Percentiles rank a stretch among this genome's conserved stretches.
Evolutionary conservation across 345 rosid genomes (phyloP).

Genomic region (Rubroshorea leprosula): DNA sequence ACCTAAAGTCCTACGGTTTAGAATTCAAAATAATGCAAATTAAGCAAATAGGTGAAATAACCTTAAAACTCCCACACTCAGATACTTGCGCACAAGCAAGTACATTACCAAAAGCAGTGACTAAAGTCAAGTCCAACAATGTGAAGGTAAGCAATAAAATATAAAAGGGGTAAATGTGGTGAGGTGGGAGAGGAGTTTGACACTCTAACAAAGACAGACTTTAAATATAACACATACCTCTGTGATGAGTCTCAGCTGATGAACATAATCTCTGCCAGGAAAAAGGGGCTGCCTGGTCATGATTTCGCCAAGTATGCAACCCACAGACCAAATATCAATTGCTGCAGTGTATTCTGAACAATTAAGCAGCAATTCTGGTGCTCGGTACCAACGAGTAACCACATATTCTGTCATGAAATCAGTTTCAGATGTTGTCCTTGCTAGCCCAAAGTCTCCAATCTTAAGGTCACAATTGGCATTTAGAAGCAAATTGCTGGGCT

Average conservation of each 20-base stretch:
- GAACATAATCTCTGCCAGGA: constrained; percentile 96
- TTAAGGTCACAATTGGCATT: constrained; percentile 91
- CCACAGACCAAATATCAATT: constrained; percentile 98
- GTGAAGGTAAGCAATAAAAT: too few relatives aligned
- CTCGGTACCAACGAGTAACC: constrained; percentile 97
- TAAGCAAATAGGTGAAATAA: too few relatives aligned
- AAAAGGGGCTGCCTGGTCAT: constrained; percentile 82
- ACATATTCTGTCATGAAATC: constrained; percentile 99
- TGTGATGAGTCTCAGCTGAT: constrained; percentile 88
- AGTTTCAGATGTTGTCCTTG: constrained; percentile 96
- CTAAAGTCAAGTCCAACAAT: background rate
- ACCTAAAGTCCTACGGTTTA: too few relatives aligned
- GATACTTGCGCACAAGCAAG: background rate
- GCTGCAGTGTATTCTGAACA: constrained; percentile 99
- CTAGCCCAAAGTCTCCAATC: constrained; percentile 97
- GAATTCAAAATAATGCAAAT: too few relatives aligned
- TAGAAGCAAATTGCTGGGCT: constrained; percentile 89
- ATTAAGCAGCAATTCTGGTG: constrained; percentile 95
- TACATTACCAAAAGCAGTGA: background rate
- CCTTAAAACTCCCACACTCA: too few relatives aligned
- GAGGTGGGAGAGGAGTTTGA: too few relatives aligned
- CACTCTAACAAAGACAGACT: too few relatives aligned
- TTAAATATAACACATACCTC: constrained; percentile 66
- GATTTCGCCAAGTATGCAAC: constrained; percentile 94
- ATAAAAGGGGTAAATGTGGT: background rate